A percentile compares a stretch with the other conserved stretches of the same genome.
Evolutionary conservation across 768 basidiomycete species (phyloP).

Genomic region (Pulveroboletus frians): DNA sequence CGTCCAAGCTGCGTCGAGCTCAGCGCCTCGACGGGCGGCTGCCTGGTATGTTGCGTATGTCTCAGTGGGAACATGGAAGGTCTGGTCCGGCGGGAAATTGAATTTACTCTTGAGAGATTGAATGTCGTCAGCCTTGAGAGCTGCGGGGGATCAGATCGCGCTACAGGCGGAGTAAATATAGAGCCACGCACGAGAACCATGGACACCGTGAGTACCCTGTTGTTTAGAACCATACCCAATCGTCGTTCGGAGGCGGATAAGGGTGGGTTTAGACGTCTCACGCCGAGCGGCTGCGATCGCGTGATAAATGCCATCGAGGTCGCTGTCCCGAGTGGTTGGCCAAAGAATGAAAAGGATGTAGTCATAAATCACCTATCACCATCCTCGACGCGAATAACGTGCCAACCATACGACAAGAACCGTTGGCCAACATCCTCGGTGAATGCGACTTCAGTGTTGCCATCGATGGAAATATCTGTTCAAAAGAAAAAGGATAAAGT

Average conservation of each 20-base stretch:
- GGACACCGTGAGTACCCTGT: conserved; percentile 91
- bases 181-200: conserved; percentile 74
- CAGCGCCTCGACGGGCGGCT: conserved; percentile 67
- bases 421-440: conserved; percentile 90
- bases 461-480: conserved; percentile 92
- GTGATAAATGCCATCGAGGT: conserved; percentile 69
- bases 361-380: conserved; percentile 58
- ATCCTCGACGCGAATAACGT: conserved; percentile 78
- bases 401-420: conserved; percentile 91
- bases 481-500: conserved; percentile 6
- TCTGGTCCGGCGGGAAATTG: conserved; percentile 71
- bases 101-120: conserved; percentile 76
- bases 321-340: conserved; percentile 40
- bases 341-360: not conserved
- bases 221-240: conserved; percentile 93
- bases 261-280: conserved; percentile 78
- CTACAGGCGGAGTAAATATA: not conserved
- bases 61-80: conserved; percentile 72
- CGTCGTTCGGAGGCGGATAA: conserved; percentile 82
- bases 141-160: conserved; percentile 34
- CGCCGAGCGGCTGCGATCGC: conserved; percentile 74
- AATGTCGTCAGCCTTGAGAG: conserved; percentile 91
- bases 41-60: conserved; percentile 65
- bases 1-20: conserved; percentile 72
- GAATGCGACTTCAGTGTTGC: conserved; percentile 87